Conservation (phyloP, 176 grass and related monocot species). For the Pharus latifolius region DNA sequence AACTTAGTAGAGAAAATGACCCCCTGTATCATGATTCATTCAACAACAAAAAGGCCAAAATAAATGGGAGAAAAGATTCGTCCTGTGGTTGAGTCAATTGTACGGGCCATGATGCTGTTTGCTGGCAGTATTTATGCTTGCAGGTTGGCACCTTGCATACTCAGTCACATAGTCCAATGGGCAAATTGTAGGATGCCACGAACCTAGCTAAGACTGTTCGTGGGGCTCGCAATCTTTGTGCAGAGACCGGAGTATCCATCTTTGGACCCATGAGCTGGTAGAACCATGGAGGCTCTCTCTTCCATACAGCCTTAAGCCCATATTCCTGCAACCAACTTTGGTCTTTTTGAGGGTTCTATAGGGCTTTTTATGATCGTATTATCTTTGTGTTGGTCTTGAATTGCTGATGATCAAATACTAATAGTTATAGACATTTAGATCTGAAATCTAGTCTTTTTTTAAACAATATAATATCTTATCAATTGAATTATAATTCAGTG, state of each 20-base stretch:
- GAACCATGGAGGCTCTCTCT: background rate
- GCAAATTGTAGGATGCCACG: constrained; percentile 11
- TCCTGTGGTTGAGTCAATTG: background rate
- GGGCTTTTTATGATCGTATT: too few species aligned
- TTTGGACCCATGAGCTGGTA: background rate
- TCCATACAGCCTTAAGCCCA: background rate
- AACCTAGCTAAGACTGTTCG: constrained; percentile 9
- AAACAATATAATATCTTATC: too few species aligned
- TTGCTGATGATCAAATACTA: background rate
- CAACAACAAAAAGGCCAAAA: too few species aligned
- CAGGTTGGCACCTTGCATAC: background rate
- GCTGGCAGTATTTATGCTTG: background rate
- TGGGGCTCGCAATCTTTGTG: constrained; percentile 14
- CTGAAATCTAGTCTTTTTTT: too few species aligned
- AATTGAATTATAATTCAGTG: too few species aligned
- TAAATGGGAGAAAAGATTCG: too few species aligned
- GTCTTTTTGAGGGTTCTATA: too few species aligned
- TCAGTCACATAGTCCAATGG: background rate
- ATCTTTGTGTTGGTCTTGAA: too few species aligned
- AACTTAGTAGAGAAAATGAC: too few species aligned
- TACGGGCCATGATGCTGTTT: background rate
- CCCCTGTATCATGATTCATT: too few species aligned
- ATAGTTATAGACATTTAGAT: too few species aligned
- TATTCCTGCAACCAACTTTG: constrained; percentile 5
- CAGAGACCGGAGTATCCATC: background rate